Percentiles rank a stretch among this genome's conserved stretches.
Conservation (phyloP, 1,284 basidiomycete species). For the Cutaneotrichosporon sp. region DNA sequence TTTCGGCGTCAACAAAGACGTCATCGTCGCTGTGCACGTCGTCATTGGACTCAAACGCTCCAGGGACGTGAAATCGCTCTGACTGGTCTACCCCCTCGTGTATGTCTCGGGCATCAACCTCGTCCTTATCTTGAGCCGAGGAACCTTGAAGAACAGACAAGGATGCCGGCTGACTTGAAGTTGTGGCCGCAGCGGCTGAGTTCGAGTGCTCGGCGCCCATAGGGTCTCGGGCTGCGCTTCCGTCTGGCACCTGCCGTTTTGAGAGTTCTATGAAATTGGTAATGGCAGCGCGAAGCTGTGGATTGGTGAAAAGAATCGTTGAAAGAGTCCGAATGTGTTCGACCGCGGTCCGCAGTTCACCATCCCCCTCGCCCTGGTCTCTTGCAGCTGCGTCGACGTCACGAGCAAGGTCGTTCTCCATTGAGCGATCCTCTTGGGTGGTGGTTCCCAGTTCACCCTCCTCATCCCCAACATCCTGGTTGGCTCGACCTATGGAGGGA, state of each 20-base stretch:
- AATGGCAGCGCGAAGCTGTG: slow-evolving; percentile 7
- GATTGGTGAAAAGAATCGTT: slow-evolving; percentile 9
- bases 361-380: background rate
- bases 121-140: too few relatives aligned
- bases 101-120: too few relatives aligned
- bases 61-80: background rate
- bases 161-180: too few relatives aligned
- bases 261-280: background rate
- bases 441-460: too few relatives aligned
- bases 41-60: background rate
- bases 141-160: too few relatives aligned
- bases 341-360: background rate
- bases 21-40: background rate
- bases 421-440: background rate
- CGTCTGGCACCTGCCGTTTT: background rate
- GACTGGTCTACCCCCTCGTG: too few relatives aligned
- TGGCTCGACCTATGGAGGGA: too few relatives aligned
- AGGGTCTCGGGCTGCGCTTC: background rate
- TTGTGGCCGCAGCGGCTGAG: too few relatives aligned
- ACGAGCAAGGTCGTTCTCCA: background rate
- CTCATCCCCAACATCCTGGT: background rate
- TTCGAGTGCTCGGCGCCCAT: too few relatives aligned
- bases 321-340: slow-evolving; percentile 5
- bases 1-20: background rate
- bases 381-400: background rate